Percentiles rank a stretch among this genome's conserved stretches.
Conservation (phyloP, 2,329 filamentous ascomycete genomes). For the Phaeophleospora eucalypticola region DNA sequence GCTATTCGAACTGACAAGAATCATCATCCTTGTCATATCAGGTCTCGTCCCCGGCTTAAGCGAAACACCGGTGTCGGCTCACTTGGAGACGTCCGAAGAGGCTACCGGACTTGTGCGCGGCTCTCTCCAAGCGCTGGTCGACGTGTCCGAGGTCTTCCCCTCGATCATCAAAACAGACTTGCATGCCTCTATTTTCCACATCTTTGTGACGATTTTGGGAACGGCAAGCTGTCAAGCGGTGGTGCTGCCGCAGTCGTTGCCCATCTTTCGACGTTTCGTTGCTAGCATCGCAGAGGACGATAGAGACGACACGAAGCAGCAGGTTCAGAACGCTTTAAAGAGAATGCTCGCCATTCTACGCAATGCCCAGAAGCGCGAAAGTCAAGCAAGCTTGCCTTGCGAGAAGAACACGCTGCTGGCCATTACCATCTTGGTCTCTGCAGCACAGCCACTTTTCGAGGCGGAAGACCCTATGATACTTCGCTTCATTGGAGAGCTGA, state of each 20-base stretch:
- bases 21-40: slow-evolving; percentile 88
- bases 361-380: slow-evolving; percentile 70
- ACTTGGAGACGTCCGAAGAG: slow-evolving; percentile 71
- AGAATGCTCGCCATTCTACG: slow-evolving; percentile 78
- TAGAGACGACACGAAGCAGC: slow-evolving; percentile 52
- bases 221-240: slow-evolving; percentile 82
- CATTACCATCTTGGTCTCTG: slow-evolving; percentile 83
- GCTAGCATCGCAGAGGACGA: slow-evolving; percentile 59
- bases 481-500: slow-evolving; percentile 72
- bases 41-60: slow-evolving; percentile 80
- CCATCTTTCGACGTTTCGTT: slow-evolving; percentile 88
- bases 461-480: slow-evolving; percentile 70
- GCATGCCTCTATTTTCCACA: slow-evolving; percentile 93
- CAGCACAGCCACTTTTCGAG: slow-evolving; percentile 58
- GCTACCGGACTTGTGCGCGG: slow-evolving; percentile 74
- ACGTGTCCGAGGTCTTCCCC: slow-evolving; percentile 93
- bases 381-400: slow-evolving; percentile 72
- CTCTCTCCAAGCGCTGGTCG: slow-evolving; percentile 81
- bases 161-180: slow-evolving; percentile 94
- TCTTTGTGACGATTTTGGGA: slow-evolving; percentile 87
- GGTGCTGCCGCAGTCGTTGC: slow-evolving; percentile 83
- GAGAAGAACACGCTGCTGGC: slow-evolving; percentile 92
- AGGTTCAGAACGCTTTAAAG: slow-evolving; percentile 76
- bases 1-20: slow-evolving; percentile 91
- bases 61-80: slow-evolving; percentile 51